Evolutionary conservation across 2,329 filamentous ascomycete species (phyloP).

Genomic region (Botrytis byssoidea): DNA sequence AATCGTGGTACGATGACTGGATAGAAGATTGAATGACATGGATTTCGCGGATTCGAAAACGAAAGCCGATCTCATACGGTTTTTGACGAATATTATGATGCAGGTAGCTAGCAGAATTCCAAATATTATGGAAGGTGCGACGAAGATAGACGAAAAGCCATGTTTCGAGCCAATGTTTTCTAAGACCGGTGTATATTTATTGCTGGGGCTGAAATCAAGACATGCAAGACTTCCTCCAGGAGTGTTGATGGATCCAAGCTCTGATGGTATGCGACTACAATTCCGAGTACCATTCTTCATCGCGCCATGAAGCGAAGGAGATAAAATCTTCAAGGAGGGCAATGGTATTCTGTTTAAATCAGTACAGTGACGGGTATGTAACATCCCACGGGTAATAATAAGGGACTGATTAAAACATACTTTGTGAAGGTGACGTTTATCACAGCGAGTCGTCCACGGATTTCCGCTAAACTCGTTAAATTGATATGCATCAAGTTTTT

Average conservation of each 20-base stretch:
- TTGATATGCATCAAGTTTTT: neutral
- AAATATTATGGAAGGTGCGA: neutral
- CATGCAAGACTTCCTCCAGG: neutral
- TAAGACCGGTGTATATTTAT: neutral
- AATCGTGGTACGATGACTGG: neutral
- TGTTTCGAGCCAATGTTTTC: neutral
- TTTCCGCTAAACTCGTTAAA: neutral
- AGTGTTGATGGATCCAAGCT: neutral
- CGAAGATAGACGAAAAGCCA: neutral
- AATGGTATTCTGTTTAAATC: neutral
- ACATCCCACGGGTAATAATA: neutral
- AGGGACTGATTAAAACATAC: neutral
- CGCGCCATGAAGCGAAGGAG: neutral
- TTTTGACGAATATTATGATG: neutral
- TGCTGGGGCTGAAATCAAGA: neutral
- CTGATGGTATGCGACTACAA: neutral
- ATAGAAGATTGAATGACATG: neutral
- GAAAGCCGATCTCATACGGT: neutral
- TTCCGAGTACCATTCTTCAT: neutral
- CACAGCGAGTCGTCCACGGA: neutral
- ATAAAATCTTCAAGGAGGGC: neutral
- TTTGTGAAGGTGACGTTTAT: neutral
- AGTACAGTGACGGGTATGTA: neutral
- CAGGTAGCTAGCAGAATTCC: neutral
- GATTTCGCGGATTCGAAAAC: neutral